Conservation (phyloP, 2,329 filamentous ascomycete species). For the Aspergillus spinulosporus region DNA sequence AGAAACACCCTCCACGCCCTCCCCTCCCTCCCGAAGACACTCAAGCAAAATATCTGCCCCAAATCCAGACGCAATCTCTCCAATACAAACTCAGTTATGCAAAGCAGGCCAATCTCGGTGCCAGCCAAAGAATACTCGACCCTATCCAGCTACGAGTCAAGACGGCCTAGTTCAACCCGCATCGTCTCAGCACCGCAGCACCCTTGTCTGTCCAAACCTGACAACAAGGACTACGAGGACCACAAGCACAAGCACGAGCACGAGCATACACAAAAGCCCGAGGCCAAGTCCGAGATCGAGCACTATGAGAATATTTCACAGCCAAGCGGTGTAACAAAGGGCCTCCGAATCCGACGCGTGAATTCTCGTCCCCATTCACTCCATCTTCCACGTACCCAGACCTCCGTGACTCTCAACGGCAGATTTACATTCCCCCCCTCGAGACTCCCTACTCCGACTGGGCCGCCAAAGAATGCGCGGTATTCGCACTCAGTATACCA, state of each 20-base stretch:
- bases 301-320: neutral
- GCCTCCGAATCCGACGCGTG: conserved; percentile 4
- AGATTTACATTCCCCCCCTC: conserved; percentile 5
- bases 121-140: neutral
- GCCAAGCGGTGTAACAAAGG: neutral
- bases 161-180: neutral
- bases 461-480: conserved; percentile 6
- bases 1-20: conserved; percentile 20
- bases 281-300: neutral
- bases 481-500: conserved; percentile 20
- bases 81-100: neutral
- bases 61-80: neutral
- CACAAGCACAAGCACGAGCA: neutral
- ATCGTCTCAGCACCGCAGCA: neutral
- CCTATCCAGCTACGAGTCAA: neutral
- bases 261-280: neutral
- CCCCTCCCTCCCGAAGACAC: conserved; percentile 19
- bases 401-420: neutral
- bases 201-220: neutral
- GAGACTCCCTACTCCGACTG: conserved; percentile 19
- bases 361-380: neutral
- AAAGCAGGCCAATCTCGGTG: conserved; percentile 3
- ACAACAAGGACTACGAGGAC: neutral
- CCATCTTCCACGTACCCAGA: conserved; percentile 7
- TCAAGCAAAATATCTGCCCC: conserved; percentile 10